Evolutionary conservation across 169 alveolate species (phyloP).

Genomic region (Amoebophrya sp.): DNA sequence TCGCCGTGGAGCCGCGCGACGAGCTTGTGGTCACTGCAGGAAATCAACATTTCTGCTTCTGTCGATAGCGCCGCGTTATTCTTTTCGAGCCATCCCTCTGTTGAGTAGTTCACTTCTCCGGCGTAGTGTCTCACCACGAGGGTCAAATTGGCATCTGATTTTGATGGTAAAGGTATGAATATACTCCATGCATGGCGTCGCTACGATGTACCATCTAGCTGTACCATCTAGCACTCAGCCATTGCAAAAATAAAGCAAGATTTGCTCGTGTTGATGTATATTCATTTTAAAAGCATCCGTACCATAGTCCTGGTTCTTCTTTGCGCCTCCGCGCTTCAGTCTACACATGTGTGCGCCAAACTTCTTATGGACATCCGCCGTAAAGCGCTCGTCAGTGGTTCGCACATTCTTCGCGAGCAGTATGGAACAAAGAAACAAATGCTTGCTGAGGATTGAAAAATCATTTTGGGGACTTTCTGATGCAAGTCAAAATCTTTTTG

Average conservation of each 20-base stretch:
- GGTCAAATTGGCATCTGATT: neutral
- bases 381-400: neutral
- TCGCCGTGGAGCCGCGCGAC: neutral
- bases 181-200: too few relatives aligned
- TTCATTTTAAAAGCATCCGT: too few relatives aligned
- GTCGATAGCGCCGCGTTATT: neutral
- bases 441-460: too few relatives aligned
- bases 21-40: neutral
- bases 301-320: neutral
- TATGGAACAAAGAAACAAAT: too few relatives aligned
- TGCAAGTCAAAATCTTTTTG: too few relatives aligned
- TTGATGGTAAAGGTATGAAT: too few relatives aligned
- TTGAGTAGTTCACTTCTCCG: neutral
- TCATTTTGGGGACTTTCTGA: too few relatives aligned
- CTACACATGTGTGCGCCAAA: neutral
- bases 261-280: too few relatives aligned
- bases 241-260: too few relatives aligned
- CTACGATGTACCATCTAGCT: too few relatives aligned
- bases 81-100: neutral
- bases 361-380: neutral
- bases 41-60: neutral
- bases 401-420: neutral
- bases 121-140: neutral
- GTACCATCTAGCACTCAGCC: too few relatives aligned
- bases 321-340: neutral